phyloP scores from a whole-genome alignment of 2,329 filamentous ascomycete genomes.

The Fusarium chlamydosporum region DNA sequence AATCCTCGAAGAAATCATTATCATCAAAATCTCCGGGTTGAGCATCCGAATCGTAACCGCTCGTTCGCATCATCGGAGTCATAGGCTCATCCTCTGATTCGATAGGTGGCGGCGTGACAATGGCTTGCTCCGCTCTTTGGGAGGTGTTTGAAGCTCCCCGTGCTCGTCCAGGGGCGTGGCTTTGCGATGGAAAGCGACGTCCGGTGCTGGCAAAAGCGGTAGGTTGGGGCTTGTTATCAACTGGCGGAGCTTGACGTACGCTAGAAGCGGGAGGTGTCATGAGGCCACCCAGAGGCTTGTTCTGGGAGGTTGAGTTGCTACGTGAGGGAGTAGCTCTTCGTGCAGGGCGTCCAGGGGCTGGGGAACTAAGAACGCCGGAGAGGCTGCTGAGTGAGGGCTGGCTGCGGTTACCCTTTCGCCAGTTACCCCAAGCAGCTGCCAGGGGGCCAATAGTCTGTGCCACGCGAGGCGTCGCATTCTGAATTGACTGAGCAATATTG shows the following conservation, averaged over 20 bases:
- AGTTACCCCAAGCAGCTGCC: conserved; percentile 96
- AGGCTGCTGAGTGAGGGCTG: conserved; percentile 65
- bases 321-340: conserved; percentile 72
- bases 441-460: conserved; percentile 83
- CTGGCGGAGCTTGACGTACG: conserved; percentile 71
- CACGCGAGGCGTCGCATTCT: conserved; percentile 84
- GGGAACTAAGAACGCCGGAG: conserved; percentile 63
- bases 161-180: conserved; percentile 45
- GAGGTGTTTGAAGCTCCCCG: conserved; percentile 54
- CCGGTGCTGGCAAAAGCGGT: conserved; percentile 74
- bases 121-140: conserved; percentile 39
- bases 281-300: conserved; percentile 79
- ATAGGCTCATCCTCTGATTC: conserved; percentile 60
- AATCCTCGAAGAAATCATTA: conserved; percentile 69
- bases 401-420: conserved; percentile 79
- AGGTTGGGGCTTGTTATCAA: conserved; percentile 62
- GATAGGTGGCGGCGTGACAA: conserved; percentile 57
- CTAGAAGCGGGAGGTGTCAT: conserved; percentile 90
- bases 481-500: conserved; percentile 81
- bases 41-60: conserved; percentile 73
- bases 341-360: conserved; percentile 55
- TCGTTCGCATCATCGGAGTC: conserved; percentile 73
- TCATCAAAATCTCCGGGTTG: conserved; percentile 71
- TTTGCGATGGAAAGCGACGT: conserved; percentile 68
- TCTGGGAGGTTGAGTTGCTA: conserved; percentile 66